A percentile compares a stretch with the other conserved stretches of the same genome.
These are phyloP conservation scores for Circinella umbellata DNA, from an alignment of 371 early-diverging fungal genomes.

Conservation along the genomic window DNA sequence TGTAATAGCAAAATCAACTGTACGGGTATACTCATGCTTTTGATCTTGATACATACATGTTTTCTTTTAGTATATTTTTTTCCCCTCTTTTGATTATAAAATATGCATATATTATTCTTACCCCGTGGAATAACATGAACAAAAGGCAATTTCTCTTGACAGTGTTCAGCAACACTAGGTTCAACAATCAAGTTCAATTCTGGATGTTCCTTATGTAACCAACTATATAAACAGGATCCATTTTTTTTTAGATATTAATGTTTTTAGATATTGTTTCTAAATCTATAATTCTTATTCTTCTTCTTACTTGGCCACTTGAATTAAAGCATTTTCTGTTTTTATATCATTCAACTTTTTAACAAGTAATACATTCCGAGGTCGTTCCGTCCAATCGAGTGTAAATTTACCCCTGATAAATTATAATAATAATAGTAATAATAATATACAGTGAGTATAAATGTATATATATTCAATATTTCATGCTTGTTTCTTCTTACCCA, in stretches of 20 bases:
- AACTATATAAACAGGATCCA: conserved; percentile 46
- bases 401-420: conserved; percentile 51
- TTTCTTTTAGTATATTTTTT: not conserved
- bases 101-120: conserved; percentile 12
- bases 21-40: conserved; percentile 57
- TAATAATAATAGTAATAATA: not conserved
- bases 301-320: conserved; percentile 65
- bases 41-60: conserved; percentile 14
- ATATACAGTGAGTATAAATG: too few species aligned
- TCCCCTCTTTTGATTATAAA: not conserved
- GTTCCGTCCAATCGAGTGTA: conserved; percentile 64
- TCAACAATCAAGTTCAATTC: conserved; percentile 74
- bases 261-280: too few species aligned
- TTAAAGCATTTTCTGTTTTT: conserved; percentile 68
- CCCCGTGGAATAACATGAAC: conserved; percentile 61
- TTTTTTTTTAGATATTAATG: not conserved
- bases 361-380: conserved; percentile 76
- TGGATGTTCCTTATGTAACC: conserved; percentile 66
- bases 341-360: conserved; percentile 79
- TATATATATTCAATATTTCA: not conserved
- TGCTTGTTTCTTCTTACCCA: conserved; percentile 45
- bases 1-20: conserved; percentile 88
- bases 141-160: conserved; percentile 58
- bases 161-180: conserved; percentile 61
- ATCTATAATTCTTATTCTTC: not conserved